These are phyloP conservation scores for Podaxis rugospora DNA, from an alignment of 768 basidiomycete species.

Conservation along the genomic window DNA sequence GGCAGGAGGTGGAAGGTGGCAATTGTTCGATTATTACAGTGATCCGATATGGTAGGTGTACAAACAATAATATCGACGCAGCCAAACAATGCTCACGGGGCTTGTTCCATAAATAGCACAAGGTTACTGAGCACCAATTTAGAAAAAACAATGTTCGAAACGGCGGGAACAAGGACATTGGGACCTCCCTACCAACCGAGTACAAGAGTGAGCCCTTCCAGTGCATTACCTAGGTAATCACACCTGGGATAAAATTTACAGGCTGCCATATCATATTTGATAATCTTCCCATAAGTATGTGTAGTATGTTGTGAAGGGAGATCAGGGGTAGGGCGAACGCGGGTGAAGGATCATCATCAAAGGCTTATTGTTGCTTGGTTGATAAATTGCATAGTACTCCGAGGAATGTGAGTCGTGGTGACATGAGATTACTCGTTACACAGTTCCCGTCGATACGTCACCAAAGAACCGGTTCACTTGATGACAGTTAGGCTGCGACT, in stretches of 20 bases:
- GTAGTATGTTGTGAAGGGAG: too few species aligned
- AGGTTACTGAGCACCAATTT: neutral
- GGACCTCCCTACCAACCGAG: neutral
- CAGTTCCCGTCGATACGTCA: neutral
- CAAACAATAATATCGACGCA: neutral
- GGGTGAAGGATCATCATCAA: too few species aligned
- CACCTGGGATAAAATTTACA: neutral
- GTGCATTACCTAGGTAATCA: neutral
- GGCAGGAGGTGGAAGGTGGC: neutral
- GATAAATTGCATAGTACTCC: too few species aligned
- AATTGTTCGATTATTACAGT: conserved; percentile 11
- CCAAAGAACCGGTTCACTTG: neutral
- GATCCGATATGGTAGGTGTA: conserved; percentile 11
- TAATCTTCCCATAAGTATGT: neutral
- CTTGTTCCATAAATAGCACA: conserved; percentile 6
- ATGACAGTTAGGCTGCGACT: neutral
- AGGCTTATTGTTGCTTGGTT: too few species aligned
- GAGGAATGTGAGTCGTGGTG: too few species aligned
- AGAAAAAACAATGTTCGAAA: neutral
- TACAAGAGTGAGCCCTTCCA: neutral
- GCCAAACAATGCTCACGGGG: conserved; percentile 2
- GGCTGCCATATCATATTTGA: neutral
- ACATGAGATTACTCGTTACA: neutral
- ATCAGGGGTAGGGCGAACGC: too few species aligned
- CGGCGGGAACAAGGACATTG: conserved; percentile 3